Conservation (phyloP, 345 rosid genomes). For the Corchorus capsularis region DNA sequence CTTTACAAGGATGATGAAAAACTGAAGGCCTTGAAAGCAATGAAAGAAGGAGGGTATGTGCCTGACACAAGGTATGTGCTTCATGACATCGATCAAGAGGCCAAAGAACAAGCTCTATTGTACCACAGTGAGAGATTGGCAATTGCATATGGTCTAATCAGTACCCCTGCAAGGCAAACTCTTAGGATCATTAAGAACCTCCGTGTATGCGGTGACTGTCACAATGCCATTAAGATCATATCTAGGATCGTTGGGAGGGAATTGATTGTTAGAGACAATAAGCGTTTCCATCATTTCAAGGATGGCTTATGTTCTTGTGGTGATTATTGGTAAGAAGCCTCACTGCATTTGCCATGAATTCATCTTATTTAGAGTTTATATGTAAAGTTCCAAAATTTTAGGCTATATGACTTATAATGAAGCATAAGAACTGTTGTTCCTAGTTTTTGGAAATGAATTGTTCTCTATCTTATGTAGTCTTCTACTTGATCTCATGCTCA, state of each 20-base stretch:
- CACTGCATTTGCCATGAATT: neutral
- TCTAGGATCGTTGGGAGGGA: constrained; percentile 73
- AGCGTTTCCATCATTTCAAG: constrained; percentile 73
- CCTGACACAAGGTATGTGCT: constrained; percentile 73
- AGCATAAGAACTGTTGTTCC: constrained; percentile 12
- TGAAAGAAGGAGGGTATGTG: constrained; percentile 58
- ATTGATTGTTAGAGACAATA: constrained; percentile 76
- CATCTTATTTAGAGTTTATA: neutral
- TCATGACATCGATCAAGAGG: constrained; percentile 83
- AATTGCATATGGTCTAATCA: constrained; percentile 77
- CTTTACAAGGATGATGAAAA: constrained; percentile 73
- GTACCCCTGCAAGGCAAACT: constrained; percentile 67
- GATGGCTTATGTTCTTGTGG: constrained; percentile 64
- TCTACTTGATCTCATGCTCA: constrained; percentile 4
- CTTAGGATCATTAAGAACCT: constrained; percentile 79
- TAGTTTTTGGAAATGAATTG: neutral
- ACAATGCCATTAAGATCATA: constrained; percentile 85
- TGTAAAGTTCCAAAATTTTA: constrained; percentile 36
- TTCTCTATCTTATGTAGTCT: constrained; percentile 2
- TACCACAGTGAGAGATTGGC: constrained; percentile 82
- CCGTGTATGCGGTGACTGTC: constrained; percentile 74
- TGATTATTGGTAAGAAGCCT: constrained; percentile 51
- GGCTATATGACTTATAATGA: neutral
- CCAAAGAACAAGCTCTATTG: constrained; percentile 76
- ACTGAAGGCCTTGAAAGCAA: constrained; percentile 44